Evolutionary conservation across 305 asterid genomes (phyloP).

Genomic region (Striga hermonthica): DNA sequence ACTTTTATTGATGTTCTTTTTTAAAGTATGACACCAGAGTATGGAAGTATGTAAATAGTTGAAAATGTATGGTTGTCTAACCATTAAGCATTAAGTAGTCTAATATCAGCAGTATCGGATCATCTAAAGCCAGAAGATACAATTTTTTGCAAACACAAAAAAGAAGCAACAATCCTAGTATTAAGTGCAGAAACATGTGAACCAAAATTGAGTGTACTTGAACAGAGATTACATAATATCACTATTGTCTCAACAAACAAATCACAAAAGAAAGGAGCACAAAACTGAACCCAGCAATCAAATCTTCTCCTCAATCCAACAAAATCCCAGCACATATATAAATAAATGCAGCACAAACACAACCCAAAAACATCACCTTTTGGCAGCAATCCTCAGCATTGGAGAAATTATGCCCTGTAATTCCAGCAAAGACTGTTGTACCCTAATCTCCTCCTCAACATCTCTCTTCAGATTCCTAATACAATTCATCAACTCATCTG

Average conservation of each 20-base stretch:
- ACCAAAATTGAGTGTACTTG: constrained; percentile 16
- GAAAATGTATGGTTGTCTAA: too few relatives aligned
- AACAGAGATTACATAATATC: constrained; percentile 20
- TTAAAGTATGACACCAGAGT: too few relatives aligned
- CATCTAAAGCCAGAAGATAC: too few relatives aligned
- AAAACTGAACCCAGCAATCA: too few relatives aligned
- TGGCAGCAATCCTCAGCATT: constrained; percentile 69
- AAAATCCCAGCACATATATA: constrained; percentile 15
- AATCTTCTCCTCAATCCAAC: not conserved
- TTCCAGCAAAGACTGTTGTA: constrained; percentile 69
- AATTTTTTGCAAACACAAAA: too few relatives aligned
- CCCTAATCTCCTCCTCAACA: constrained; percentile 73
- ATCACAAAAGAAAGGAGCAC: constrained; percentile 4
- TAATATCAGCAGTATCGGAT: too few relatives aligned
- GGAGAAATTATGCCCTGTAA: constrained; percentile 84
- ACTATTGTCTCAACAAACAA: too few relatives aligned
- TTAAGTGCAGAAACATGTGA: not conserved
- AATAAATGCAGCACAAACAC: not conserved
- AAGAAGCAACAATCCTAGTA: too few relatives aligned
- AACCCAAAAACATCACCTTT: constrained; percentile 39
- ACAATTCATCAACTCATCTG: constrained; percentile 44
- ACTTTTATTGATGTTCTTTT: too few relatives aligned
- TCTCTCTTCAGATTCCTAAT: constrained; percentile 75
- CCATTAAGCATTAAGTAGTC: too few relatives aligned
- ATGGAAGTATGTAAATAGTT: too few relatives aligned